These are phyloP conservation scores for Populus hybrid DNA, from an alignment of 441 rosid species.

Conservation along the genomic window DNA sequence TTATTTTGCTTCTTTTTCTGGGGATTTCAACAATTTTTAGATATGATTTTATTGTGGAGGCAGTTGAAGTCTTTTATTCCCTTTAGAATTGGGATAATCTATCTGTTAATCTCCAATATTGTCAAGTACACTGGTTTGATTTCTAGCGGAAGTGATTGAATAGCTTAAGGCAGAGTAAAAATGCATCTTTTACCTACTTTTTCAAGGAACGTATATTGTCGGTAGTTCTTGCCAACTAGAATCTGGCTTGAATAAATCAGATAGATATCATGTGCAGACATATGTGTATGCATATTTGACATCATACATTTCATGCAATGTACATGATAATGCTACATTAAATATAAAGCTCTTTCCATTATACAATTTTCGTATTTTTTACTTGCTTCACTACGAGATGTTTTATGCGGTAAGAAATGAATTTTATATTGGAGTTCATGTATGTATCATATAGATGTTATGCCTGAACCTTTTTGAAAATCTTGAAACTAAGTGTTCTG, in stretches of 20 bases:
- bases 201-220: neutral
- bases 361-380: neutral
- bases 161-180: neutral
- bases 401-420: neutral
- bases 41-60: neutral
- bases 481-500: neutral
- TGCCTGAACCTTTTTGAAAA: neutral
- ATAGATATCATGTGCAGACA: neutral
- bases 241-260: neutral
- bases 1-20: neutral
- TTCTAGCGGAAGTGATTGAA: neutral
- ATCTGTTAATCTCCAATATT: neutral
- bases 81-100: neutral
- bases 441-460: neutral
- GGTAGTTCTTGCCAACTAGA: neutral
- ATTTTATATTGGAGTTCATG: neutral
- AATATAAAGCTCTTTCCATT: neutral
- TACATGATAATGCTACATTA: neutral
- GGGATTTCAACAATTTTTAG: neutral
- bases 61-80: neutral
- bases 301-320: neutral
- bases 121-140: neutral
- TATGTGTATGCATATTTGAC: neutral
- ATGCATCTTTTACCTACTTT: neutral
- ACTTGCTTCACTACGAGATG: neutral